Conservation (phyloP, 169 alveolate species). For the Theileria orientalis region DNA sequence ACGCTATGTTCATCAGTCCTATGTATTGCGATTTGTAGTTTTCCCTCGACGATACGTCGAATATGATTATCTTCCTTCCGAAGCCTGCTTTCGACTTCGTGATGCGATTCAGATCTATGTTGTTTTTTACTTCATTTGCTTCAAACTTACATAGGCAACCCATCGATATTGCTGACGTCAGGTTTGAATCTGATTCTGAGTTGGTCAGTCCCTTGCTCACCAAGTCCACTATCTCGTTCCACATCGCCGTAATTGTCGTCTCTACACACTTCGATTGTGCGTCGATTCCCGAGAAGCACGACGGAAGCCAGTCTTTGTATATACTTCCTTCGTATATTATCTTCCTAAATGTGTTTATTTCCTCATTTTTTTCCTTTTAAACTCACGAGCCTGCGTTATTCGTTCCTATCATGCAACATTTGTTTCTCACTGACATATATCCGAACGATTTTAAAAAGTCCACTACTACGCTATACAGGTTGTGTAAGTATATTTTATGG, state of each 20-base stretch:
- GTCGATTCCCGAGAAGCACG: conserved; percentile 23
- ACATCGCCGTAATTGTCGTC: conserved; percentile 9
- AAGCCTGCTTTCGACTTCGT: conserved; percentile 4
- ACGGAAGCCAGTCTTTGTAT: conserved; percentile 42
- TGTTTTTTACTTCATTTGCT: not conserved
- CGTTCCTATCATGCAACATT: conserved; percentile 49
- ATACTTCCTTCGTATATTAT: conserved; percentile 53
- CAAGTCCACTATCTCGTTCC: conserved; percentile 49
- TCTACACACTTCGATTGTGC: conserved; percentile 9
- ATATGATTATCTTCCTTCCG: conserved; percentile 43
- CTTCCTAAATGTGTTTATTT: not conserved
- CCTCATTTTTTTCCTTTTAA: too few relatives aligned
- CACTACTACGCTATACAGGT: conserved; percentile 11
- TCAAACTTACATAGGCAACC: conserved; percentile 39
- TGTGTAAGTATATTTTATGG: conserved; percentile 14
- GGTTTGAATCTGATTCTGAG: conserved; percentile 35
- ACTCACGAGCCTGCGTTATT: conserved; percentile 5
- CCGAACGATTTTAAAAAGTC: conserved; percentile 45
- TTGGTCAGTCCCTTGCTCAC: conserved; percentile 20
- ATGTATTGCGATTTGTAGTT: conserved; percentile 56
- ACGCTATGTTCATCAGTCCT: conserved; percentile 62
- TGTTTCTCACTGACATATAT: conserved; percentile 45
- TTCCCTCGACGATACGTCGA: conserved; percentile 50
- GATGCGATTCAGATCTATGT: conserved; percentile 48
- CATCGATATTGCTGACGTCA: conserved; percentile 52